These are phyloP conservation scores for Amauroascus verrucosus DNA, from an alignment of 2,329 filamentous ascomycete species.

Conservation along the genomic window DNA sequence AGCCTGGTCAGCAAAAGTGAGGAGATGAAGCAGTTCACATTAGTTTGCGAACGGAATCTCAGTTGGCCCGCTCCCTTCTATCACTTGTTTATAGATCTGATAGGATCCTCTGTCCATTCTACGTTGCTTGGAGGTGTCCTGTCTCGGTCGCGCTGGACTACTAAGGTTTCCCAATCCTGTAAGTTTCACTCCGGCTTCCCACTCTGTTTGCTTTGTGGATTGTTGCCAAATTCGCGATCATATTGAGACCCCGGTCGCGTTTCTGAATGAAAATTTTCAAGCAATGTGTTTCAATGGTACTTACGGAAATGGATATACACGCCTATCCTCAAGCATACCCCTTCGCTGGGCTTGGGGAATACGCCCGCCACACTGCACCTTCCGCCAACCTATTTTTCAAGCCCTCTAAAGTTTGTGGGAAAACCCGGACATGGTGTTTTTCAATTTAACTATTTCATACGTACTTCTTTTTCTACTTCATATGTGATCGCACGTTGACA, in stretches of 20 bases:
- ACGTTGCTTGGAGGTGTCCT: background rate
- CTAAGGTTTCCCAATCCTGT: background rate
- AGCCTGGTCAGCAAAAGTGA: background rate
- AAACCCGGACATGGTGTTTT: background rate
- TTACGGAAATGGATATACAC: background rate
- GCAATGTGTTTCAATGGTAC: background rate
- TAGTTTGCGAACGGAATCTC: background rate
- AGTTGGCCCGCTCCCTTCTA: background rate
- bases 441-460: too few relatives aligned
- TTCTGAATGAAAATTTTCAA: background rate
- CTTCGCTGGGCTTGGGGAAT: background rate
- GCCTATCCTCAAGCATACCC: background rate
- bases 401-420: background rate
- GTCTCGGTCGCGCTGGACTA: background rate
- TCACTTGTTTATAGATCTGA: background rate
- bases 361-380: background rate
- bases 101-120: background rate
- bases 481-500: background rate
- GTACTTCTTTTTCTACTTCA: background rate
- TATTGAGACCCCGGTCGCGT: background rate
- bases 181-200: background rate
- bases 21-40: background rate
- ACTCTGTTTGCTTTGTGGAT: background rate
- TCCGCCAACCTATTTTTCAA: background rate
- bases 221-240: constrained; percentile 3